These are phyloP conservation scores for Pythium chondricola DNA, from an alignment of 352 stramenopile genomes.

Conservation along the genomic window DNA sequence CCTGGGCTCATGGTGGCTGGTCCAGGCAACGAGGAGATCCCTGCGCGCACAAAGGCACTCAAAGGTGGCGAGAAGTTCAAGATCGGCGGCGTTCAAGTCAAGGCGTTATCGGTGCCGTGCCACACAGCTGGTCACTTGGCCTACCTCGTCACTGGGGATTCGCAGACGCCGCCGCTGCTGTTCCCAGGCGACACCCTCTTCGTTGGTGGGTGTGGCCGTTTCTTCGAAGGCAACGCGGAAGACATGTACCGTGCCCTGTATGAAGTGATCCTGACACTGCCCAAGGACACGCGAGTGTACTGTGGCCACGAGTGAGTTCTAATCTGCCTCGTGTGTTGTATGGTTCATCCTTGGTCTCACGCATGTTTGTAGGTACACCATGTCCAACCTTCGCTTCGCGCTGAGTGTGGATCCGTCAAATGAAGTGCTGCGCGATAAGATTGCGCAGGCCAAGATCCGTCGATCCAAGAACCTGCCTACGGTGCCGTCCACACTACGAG, in stretches of 20 bases:
- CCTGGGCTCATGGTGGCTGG: conserved; percentile 60
- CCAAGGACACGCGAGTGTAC: conserved; percentile 85
- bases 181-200: conserved; percentile 89
- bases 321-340: too few relatives aligned
- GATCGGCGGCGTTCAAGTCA: conserved; percentile 64
- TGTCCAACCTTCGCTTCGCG: conserved; percentile 91
- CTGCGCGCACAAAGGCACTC: conserved; percentile 54
- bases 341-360: too few relatives aligned
- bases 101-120: conserved; percentile 73
- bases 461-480: conserved; percentile 85
- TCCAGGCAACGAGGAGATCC: conserved; percentile 70
- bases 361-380: conserved; percentile 87
- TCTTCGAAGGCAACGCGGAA: conserved; percentile 86
- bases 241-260: conserved; percentile 88
- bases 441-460: conserved; percentile 69
- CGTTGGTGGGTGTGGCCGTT: conserved; percentile 72
- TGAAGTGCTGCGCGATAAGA: conserved; percentile 77
- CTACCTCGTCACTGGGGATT: conserved; percentile 81
- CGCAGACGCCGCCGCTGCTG: conserved; percentile 62
- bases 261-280: conserved; percentile 80
- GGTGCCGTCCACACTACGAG: conserved; percentile 84
- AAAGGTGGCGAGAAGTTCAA: conserved; percentile 79
- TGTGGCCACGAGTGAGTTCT: conserved; percentile 74
- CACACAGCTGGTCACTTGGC: conserved; percentile 82
- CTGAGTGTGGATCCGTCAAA: conserved; percentile 92